Conservation (phyloP, 768 basidiomycete species). For the Strobilomyces echinocephalus region DNA sequence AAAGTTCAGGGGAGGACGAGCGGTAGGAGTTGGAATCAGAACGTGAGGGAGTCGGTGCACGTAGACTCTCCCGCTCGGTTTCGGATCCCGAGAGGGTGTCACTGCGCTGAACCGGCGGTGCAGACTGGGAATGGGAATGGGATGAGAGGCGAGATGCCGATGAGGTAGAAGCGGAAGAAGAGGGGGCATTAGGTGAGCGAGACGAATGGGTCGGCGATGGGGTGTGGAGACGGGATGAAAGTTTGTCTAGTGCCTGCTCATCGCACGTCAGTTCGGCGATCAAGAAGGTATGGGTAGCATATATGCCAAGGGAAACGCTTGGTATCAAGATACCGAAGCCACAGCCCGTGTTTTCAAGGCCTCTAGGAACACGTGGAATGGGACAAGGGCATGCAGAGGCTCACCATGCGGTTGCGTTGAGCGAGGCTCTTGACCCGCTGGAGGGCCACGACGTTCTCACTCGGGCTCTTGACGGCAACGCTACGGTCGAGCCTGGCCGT, state of each 20-base stretch:
- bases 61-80: constrained; percentile 66
- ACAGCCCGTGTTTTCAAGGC: constrained; percentile 8
- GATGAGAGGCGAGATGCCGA: constrained; percentile 35
- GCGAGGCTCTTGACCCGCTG: constrained; percentile 67
- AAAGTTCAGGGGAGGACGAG: constrained; percentile 37
- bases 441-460: constrained; percentile 54
- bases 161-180: constrained; percentile 34
- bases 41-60: constrained; percentile 30
- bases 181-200: constrained; percentile 33
- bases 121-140: constrained; percentile 28
- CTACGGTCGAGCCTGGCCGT: constrained; percentile 50
- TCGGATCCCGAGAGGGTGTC: constrained; percentile 68
- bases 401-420: constrained; percentile 68
- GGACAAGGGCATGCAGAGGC: constrained; percentile 32
- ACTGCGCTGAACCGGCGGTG: constrained; percentile 24
- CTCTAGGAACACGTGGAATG: constrained; percentile 28
- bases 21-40: constrained; percentile 29
- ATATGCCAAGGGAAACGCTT: constrained; percentile 12
- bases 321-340: constrained; percentile 3
- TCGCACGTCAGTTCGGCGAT: background rate
- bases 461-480: constrained; percentile 35
- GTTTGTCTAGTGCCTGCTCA: constrained; percentile 61
- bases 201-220: constrained; percentile 46
- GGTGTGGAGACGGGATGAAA: constrained; percentile 55
- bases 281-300: constrained; percentile 14